These are phyloP conservation scores for Monosiga brevicollis DNA, from an alignment of 78 protist genomes.

Conservation along the genomic window DNA sequence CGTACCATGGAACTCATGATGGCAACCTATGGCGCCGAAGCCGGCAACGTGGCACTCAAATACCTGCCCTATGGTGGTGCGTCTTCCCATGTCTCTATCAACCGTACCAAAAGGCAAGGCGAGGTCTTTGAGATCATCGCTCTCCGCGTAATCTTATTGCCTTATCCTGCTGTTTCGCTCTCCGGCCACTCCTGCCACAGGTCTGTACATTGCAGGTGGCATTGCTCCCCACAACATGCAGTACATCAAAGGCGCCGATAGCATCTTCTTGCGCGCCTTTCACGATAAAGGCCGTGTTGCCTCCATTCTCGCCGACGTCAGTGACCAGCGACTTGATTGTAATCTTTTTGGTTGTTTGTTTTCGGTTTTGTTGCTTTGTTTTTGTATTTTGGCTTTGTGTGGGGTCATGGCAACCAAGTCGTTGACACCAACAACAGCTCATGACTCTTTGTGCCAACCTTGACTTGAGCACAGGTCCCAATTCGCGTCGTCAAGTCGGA, in stretches of 20 bases:
- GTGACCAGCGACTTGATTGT: not conserved
- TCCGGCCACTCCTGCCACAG: no score
- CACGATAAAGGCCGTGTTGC: no score
- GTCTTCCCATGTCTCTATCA: no score
- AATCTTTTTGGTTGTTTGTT: not conserved
- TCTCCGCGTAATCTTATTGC: no score
- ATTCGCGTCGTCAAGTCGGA: conserved; percentile 14
- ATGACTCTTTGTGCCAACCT: no score
- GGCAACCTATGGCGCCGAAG: conserved; percentile 8
- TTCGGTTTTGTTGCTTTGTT: not conserved
- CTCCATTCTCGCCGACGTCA: not conserved
- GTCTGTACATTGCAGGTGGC: conserved; percentile 37
- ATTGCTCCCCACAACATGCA: conserved; percentile 23
- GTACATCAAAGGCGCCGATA: conserved; percentile 4
- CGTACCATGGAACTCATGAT: conserved; percentile 16
- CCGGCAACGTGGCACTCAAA: conserved; percentile 27
- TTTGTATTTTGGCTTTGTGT: not conserved
- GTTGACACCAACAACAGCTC: no score
- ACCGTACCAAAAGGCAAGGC: no score
- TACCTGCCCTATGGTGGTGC: conserved; percentile 33
- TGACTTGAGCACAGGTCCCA: conserved; percentile 26
- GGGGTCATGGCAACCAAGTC: no score
- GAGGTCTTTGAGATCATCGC: no score
- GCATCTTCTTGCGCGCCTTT: not conserved
- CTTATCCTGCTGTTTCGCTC: no score